These are phyloP conservation scores for Inga leiocalycina DNA, from an alignment of 306 rosid genomes.

Conservation along the genomic window DNA sequence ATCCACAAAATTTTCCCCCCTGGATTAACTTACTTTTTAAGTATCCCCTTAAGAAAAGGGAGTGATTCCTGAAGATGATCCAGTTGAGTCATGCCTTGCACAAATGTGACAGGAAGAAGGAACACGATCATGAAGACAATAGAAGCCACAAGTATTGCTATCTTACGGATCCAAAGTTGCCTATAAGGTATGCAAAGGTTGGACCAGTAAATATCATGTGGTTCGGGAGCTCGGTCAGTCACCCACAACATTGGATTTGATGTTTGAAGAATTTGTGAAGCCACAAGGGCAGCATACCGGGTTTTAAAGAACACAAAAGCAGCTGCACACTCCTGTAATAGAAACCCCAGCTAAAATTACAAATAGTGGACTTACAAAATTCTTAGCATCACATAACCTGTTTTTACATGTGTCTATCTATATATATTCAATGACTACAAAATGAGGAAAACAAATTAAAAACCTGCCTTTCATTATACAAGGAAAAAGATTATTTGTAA, in stretches of 20 bases:
- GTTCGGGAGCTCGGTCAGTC: conserved; percentile 87
- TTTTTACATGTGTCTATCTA: background rate
- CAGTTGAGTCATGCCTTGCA: conserved; percentile 89
- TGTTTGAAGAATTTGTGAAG: conserved; percentile 79
- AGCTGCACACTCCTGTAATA: conserved; percentile 79
- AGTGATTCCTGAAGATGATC: conserved; percentile 63
- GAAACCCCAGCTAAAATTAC: conserved; percentile 11
- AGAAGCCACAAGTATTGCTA: conserved; percentile 65
- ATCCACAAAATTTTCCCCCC: conserved; percentile 19
- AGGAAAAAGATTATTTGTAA: background rate
- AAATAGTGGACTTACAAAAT: conserved; percentile 5
- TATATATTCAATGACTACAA: background rate
- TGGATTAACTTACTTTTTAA: conserved; percentile 60
- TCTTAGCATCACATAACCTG: conserved; percentile 5
- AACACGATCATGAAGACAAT: conserved; percentile 73
- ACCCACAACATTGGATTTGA: conserved; percentile 97
- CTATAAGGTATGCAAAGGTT: conserved; percentile 84
- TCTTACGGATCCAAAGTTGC: conserved; percentile 91
- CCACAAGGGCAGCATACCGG: conserved; percentile 75
- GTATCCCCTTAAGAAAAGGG: conserved; percentile 70
- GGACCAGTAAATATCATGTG: conserved; percentile 88
- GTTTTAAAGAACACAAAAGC: conserved; percentile 95
- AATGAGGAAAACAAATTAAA: conserved; percentile 4
- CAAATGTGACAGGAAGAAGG: conserved; percentile 78
- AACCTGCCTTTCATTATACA: conserved; percentile 18